Evolutionary conservation across 192 early-diverging fungal genomes (phyloP), one percentile per base, ranked within the genome.

Genomic region (Phycomyces nitens): DNA sequence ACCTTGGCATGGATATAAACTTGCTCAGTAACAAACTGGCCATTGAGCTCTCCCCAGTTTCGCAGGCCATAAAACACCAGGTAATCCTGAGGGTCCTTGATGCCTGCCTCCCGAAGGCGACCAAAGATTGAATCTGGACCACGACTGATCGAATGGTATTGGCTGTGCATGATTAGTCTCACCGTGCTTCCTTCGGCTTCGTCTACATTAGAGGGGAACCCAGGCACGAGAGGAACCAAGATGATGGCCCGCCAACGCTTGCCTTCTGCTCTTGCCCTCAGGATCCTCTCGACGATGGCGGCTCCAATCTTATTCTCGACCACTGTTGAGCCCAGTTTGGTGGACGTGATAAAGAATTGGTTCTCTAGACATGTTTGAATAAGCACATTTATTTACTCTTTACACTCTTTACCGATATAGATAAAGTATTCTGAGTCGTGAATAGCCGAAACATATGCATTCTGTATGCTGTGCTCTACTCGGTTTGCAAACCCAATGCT

Each of bases 1-100:
- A 91, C 81, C 77, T 94, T 89, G 61, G 91, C 84, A 77, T 95
- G 93, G 47, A 95, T 87, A 68, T 95, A 95, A 11, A 95, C 83
- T 64, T 89, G 86, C 65, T 95, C 93, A 0, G 91, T 90, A 3
- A 92, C 82, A 66, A 74, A 84, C 40, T 76, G 62, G 8, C 71
- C 74, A 56, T 77, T 71, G 22, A 81, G 64, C 38, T 86, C 70
- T 64, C 87, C 90, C 64, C 87, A 91, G 55, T 85, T 89, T 26
- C 92, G 85, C 49, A 94, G 77, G 1, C 86, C 84, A 75, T 79
- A 88, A 76, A 94, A 92, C 3, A 74, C 80, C 59, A 93, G 90
- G 64, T 93, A 93, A 4, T 80, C 49, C 10, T 75, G 67, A 1
- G 87, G 78, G 12, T 68, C 52, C 51, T 60, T 68, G 24, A 92